A percentile compares a stretch with the other conserved stretches of the same genome.
phyloP scores from a whole-genome alignment of 1,139 yeast species.

The Candida frijolesensis region DNA sequence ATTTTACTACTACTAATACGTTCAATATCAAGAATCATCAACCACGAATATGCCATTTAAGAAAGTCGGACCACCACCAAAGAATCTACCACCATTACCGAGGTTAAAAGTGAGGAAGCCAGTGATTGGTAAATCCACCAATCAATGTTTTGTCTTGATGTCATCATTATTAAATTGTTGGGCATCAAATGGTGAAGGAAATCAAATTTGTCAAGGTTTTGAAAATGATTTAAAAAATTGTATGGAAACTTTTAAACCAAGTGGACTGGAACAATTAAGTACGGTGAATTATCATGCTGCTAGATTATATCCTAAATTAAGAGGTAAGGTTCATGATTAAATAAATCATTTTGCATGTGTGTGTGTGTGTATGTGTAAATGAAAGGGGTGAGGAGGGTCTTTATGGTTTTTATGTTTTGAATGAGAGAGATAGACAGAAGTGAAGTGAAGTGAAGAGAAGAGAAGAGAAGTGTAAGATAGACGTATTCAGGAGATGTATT shows the following conservation, averaged over 20 bases:
- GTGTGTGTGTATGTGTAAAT: not conserved
- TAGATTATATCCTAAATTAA: conserved; percentile 76
- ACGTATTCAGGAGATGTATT: no score
- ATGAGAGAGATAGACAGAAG: not conserved
- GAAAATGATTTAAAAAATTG: conserved; percentile 54
- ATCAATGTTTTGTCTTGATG: conserved; percentile 81
- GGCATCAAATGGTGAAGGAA: conserved; percentile 93
- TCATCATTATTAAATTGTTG: conserved; percentile 88
- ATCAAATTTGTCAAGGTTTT: conserved; percentile 61
- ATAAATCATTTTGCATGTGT: not conserved
- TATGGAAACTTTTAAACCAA: conserved; percentile 51
- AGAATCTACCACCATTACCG: conserved; percentile 70
- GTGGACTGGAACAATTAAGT: conserved; percentile 41
- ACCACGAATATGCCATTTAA: conserved; percentile 28
- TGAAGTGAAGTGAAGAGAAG: not conserved
- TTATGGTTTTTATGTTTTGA: no score
- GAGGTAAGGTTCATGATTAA: conserved; percentile 74
- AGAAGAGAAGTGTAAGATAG: no score
- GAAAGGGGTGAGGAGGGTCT: not conserved
- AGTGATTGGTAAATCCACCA: conserved; percentile 55
- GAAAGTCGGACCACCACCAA: conserved; percentile 30
- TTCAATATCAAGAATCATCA: not conserved
- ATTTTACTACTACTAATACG: not conserved
- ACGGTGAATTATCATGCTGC: conserved; percentile 83
- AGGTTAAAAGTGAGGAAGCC: conserved; percentile 73